phyloP scores from a whole-genome alignment of 176 grass and related monocot genomes.

The Ensete ventricosum region DNA sequence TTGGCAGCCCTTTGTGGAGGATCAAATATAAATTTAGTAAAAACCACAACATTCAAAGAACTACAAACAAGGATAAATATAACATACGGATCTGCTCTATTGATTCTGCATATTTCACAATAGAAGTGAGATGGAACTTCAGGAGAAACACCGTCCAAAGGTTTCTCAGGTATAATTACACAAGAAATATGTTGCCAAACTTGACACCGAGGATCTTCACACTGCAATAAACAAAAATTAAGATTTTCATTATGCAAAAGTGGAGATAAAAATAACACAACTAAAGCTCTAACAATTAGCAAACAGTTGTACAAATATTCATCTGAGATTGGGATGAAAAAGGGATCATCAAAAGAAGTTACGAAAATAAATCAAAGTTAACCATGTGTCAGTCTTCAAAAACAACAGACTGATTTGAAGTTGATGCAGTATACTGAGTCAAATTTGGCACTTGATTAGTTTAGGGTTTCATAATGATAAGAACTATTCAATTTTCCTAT shows the following conservation, averaged over 20 bases:
- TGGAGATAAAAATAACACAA: not conserved
- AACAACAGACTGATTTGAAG: not conserved
- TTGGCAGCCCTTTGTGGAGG: not conserved
- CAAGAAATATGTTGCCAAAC: conserved; percentile 64
- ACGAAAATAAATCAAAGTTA: not conserved
- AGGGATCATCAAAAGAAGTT: not conserved
- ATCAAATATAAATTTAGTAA: not conserved
- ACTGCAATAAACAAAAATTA: conserved; percentile 36
- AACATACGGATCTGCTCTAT: conserved; percentile 79
- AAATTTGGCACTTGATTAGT: not conserved
- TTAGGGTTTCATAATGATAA: not conserved
- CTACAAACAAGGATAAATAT: not conserved
- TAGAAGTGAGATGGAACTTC: conserved; percentile 52
- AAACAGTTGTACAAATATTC: not conserved
- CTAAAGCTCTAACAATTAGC: not conserved
- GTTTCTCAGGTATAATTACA: conserved; percentile 67
- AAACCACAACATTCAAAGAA: not conserved
- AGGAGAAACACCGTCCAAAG: conserved; percentile 31
- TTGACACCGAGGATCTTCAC: conserved; percentile 58
- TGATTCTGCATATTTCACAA: conserved; percentile 80
- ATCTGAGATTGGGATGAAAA: not conserved
- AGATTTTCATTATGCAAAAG: not conserved
- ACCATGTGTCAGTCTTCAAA: not conserved
- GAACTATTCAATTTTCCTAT: not conserved
- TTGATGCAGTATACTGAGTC: not conserved